phyloP scores from a whole-genome alignment of 75 land plant species.

The Pseudotsuga menziesii region DNA sequence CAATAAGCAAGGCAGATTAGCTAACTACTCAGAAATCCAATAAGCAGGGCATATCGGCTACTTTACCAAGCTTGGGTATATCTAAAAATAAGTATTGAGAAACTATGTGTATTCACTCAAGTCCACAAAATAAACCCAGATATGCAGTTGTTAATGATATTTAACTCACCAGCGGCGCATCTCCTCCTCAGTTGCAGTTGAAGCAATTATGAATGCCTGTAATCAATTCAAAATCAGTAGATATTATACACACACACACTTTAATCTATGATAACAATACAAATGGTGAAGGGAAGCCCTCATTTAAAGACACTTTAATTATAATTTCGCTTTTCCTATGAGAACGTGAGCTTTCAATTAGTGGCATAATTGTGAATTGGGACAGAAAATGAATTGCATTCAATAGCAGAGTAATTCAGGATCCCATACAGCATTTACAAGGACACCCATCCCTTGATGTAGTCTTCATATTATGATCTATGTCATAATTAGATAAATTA shows the following conservation, averaged over 20 bases:
- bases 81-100: not conserved
- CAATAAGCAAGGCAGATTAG: too few species aligned
- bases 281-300: not conserved
- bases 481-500: too few species aligned
- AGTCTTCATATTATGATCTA: too few species aligned
- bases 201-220: conserved; percentile 98
- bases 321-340: too few species aligned
- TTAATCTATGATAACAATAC: not conserved
- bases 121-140: not conserved
- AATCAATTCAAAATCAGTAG: conserved; percentile 5
- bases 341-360: too few species aligned
- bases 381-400: too few species aligned
- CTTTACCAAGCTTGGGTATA: not conserved
- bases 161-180: conserved; percentile 75
- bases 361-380: too few species aligned
- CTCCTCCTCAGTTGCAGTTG: conserved; percentile 94
- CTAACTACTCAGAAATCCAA: not conserved
- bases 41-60: not conserved
- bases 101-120: not conserved
- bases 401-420: too few species aligned
- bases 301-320: too few species aligned
- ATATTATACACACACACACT: not conserved
- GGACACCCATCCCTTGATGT: too few species aligned
- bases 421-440: too few species aligned
- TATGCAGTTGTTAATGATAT: not conserved